These are phyloP conservation scores for Curvularia hawaiiensis DNA, from an alignment of 2,329 filamentous ascomycete genomes.

Conservation along the genomic window DNA sequence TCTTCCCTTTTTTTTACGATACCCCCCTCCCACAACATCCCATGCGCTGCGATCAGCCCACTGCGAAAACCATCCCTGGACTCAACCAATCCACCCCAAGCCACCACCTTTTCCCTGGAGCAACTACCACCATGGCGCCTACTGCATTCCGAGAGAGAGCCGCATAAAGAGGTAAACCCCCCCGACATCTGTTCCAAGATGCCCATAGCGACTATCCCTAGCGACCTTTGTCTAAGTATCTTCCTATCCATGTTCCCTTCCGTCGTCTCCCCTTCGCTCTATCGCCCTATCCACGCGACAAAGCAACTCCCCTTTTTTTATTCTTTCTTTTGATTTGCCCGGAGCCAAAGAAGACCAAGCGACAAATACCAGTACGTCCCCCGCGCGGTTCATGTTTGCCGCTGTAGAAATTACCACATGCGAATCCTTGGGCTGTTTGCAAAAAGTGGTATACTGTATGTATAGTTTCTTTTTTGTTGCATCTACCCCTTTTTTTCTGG, in stretches of 20 bases:
- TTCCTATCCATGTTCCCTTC: background rate
- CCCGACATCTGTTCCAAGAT: conserved; percentile 21
- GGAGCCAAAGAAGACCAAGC: background rate
- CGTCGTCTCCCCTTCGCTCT: background rate
- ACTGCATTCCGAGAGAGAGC: background rate
- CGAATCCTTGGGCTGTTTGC: too few relatives aligned
- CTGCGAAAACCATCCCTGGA: conserved; percentile 6
- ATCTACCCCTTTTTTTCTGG: too few relatives aligned
- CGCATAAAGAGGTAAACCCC: background rate
- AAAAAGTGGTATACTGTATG: too few relatives aligned
- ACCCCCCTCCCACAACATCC: background rate
- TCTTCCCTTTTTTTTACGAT: conserved; percentile 9
- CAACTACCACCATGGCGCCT: background rate
- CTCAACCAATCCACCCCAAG: background rate
- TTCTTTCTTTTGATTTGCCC: background rate
- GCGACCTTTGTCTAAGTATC: conserved; percentile 4
- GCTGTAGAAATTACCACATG: too few relatives aligned
- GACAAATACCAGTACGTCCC: background rate
- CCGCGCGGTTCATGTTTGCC: too few relatives aligned
- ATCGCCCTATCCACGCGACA: conserved; percentile 14
- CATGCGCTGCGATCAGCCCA: conserved; percentile 14
- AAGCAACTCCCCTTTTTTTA: background rate
- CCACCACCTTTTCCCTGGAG: background rate
- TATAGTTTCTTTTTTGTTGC: too few relatives aligned
- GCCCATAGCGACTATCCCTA: conserved; percentile 30